Evolutionary conservation across 495 filamentous ascomycete species (phyloP), one percentile per base, ranked within the genome.

Genomic region (Penicillium diatomitis): DNA sequence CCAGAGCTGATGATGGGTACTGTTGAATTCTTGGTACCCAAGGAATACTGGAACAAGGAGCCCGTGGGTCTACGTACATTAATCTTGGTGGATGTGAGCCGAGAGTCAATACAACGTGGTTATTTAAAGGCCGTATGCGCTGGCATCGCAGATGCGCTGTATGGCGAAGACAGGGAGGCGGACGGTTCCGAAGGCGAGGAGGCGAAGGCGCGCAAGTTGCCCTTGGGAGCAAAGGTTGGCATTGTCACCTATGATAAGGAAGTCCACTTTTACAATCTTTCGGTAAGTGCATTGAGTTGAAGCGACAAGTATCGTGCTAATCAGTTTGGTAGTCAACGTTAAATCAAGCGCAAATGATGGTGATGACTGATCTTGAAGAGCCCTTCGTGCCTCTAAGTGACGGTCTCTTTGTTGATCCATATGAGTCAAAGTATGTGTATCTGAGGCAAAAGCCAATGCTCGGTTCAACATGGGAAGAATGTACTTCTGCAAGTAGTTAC

Each of bases 1-100:
- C 94, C 92, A 3, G 92, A 99, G 64, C 70, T 99, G 55, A 85
- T 81, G 52, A 81, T 84, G 50, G 92, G 92, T 28, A 97, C 92
- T 0, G 90, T 96, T 33, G 92, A 99, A 58, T 99, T 95, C 55
- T 72, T 90, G 52, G 92, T 97, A 5, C 92, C 92, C 35, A 97
- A 95, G 68, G 92, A 99, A 66, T 97, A 97, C 67, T 97, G 90
- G 90, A 89, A 88, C 11, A 95, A 92, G 68, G 87, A 95, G 64
- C 94, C 90, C 0, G 86, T 91, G 11, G 86, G 86, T 10, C 67
- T 97, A 52, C 82, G 85, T 49, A 92, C 85, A 74, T 73, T 99
- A 28, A 97, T 99, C 64, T 62, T 95, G 51, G 85, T 99, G 50
- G 92, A 99, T 67, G 90, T 90, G 30, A 88, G 85, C 37, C 87